Percentiles rank a stretch among this genome's conserved stretches.
These are phyloP conservation scores for Calonectria pteridis DNA, from an alignment of 2,329 filamentous ascomycete species.

Conservation along the genomic window DNA sequence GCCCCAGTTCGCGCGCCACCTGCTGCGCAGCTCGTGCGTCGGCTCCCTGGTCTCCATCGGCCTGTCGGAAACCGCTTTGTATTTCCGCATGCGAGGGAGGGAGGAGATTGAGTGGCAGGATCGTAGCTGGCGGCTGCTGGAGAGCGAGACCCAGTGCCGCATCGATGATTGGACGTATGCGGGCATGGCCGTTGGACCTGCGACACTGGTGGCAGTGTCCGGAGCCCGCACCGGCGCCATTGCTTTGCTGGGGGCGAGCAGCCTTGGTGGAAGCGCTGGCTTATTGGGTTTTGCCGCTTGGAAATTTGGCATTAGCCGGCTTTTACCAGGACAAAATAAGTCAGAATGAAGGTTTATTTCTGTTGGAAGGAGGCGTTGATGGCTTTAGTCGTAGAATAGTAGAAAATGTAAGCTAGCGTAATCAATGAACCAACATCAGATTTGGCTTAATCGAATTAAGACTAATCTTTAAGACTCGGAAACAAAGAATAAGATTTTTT, in stretches of 20 bases:
- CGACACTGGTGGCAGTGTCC: not conserved
- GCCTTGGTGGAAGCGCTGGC: not conserved
- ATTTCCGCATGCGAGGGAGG: not conserved
- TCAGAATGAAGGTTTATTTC: not conserved
- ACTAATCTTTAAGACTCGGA: not conserved
- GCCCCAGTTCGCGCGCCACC: not conserved
- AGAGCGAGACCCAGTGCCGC: not conserved
- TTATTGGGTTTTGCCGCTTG: not conserved
- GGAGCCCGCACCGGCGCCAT: not conserved
- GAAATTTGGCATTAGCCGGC: not conserved
- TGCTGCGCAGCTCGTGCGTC: not conserved
- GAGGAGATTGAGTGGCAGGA: conserved; percentile 15
- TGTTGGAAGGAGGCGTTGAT: not conserved
- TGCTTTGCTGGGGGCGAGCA: not conserved
- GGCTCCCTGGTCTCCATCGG: not conserved
- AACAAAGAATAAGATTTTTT: not conserved
- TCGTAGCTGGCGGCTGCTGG: conserved; percentile 5
- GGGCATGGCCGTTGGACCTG: not conserved
- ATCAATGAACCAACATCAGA: too few species aligned
- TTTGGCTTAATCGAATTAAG: not conserved
- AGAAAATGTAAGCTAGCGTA: not conserved
- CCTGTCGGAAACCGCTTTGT: not conserved
- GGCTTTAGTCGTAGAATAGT: too few species aligned
- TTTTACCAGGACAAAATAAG: not conserved
- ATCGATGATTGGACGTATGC: conserved; percentile 12